phyloP scores from a whole-genome alignment of 2,329 filamentous ascomycete genomes.

The Westerdykella sp. region DNA sequence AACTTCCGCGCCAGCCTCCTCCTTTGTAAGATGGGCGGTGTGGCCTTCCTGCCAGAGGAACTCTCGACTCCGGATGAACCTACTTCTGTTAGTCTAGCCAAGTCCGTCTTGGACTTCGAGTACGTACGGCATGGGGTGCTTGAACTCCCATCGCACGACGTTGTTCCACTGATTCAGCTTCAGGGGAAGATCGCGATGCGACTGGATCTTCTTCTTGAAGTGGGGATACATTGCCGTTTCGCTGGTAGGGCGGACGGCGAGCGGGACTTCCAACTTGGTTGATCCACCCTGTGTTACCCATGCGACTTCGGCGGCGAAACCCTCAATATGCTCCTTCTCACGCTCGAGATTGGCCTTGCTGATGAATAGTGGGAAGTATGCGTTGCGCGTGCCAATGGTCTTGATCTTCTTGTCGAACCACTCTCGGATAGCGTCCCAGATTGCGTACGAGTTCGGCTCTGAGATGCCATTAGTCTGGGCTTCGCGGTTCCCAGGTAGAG shows the following conservation, averaged over 20 bases:
- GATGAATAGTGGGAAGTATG: constrained; percentile 83
- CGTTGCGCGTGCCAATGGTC: constrained; percentile 86
- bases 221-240: constrained; percentile 91
- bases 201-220: constrained; percentile 95
- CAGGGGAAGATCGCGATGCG: constrained; percentile 88
- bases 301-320: constrained; percentile 86
- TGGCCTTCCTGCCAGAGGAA: constrained; percentile 99
- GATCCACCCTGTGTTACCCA: constrained; percentile 90
- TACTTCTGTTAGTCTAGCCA: too few species aligned
- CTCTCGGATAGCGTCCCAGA: constrained; percentile 61
- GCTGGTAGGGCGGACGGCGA: constrained; percentile 63
- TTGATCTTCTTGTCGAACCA: constrained; percentile 66
- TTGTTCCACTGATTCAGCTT: constrained; percentile 98
- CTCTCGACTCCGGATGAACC: constrained; percentile 82
- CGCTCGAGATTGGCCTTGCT: constrained; percentile 72
- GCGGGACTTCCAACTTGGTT: constrained; percentile 78
- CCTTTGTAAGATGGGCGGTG: constrained; percentile 81
- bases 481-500: constrained; percentile 38
- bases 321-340: constrained; percentile 96
- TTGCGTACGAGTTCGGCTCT: constrained; percentile 61
- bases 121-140: constrained; percentile 80
- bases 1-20: constrained; percentile 77
- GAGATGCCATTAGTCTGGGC: background rate
- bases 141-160: constrained; percentile 92
- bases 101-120: constrained; percentile 33